phyloP scores from a whole-genome alignment of 2,329 filamentous ascomycete species.

The Lachnellula suecica region DNA sequence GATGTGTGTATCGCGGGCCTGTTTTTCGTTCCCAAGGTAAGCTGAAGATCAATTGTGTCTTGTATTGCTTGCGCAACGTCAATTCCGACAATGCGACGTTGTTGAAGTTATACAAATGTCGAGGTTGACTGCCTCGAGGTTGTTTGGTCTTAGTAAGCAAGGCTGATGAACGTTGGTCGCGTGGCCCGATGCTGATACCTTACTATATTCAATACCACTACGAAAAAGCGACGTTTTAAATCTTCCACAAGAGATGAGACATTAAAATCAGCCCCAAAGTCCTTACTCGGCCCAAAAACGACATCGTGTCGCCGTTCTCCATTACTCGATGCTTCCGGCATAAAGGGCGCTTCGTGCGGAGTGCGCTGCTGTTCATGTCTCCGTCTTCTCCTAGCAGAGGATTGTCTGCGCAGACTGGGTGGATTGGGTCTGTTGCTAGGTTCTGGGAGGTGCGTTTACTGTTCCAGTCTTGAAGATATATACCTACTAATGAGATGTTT shows the following conservation, averaged over 20 bases:
- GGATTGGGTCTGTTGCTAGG: slow-evolving; percentile 32
- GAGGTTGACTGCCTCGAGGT: background rate
- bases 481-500: slow-evolving; percentile 18
- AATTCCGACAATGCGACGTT: too few relatives aligned
- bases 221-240: too few relatives aligned
- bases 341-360: slow-evolving; percentile 1
- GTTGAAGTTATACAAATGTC: too few relatives aligned
- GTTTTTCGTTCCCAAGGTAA: too few relatives aligned
- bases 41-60: too few relatives aligned
- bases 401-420: slow-evolving; percentile 24
- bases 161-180: slow-evolving; percentile 1
- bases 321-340: slow-evolving; percentile 12
- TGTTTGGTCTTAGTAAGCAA: background rate
- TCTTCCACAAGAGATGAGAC: too few relatives aligned
- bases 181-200: too few relatives aligned
- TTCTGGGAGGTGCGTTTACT: slow-evolving; percentile 31
- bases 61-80: too few relatives aligned
- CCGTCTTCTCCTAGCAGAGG: slow-evolving; percentile 22
- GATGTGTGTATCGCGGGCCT: background rate
- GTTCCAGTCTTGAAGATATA: background rate
- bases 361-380: slow-evolving; percentile 15
- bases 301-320: slow-evolving; percentile 8
- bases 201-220: too few relatives aligned
- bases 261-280: too few relatives aligned
- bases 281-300: background rate